These are phyloP conservation scores for Plasmodium billcollinsi DNA, from an alignment of 169 alveolate species.

Conservation along the genomic window DNA sequence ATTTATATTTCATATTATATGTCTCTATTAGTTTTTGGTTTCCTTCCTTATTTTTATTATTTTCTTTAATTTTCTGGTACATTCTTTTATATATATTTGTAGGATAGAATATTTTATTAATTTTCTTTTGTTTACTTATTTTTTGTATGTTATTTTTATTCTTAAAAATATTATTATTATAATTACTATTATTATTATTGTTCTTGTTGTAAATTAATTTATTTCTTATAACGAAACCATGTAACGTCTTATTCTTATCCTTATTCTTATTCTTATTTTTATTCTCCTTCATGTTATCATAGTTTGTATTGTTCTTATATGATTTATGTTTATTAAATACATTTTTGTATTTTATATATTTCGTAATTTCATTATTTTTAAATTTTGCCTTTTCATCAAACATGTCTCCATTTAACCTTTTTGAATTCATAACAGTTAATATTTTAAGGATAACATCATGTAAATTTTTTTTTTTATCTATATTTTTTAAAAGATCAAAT, in stretches of 20 bases:
- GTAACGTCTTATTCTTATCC: background rate
- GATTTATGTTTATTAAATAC: background rate
- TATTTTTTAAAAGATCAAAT: conserved; percentile 5
- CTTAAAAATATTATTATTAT: background rate
- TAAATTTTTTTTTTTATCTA: conserved; percentile 10
- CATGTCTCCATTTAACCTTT: background rate
- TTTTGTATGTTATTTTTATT: background rate
- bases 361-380: background rate
- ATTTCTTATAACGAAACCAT: background rate
- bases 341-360: background rate
- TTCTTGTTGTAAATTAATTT: background rate
- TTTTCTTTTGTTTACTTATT: background rate
- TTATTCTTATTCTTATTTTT: background rate
- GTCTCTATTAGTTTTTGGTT: too few relatives aligned
- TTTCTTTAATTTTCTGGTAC: background rate
- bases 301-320: background rate
- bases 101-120: background rate
- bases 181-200: background rate
- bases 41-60: background rate
- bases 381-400: background rate
- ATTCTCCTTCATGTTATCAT: background rate
- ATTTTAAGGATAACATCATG: conserved; percentile 1
- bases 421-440: background rate
- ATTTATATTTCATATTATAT: too few relatives aligned
- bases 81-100: background rate